These are phyloP conservation scores for Rhodofomes roseus DNA, from an alignment of 1,284 basidiomycete species.

Conservation along the genomic window DNA sequence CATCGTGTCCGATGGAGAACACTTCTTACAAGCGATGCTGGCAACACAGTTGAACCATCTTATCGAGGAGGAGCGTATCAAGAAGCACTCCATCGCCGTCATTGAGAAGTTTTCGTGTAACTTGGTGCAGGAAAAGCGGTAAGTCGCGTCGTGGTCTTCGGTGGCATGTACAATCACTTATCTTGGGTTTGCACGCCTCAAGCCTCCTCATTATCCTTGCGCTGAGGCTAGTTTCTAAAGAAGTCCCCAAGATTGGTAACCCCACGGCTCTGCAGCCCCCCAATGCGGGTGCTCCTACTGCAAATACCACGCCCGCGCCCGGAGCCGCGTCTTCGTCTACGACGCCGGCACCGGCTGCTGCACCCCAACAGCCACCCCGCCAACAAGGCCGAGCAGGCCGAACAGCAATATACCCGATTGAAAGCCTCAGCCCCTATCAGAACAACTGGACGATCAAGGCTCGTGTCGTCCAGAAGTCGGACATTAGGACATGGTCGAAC, in stretches of 20 bases:
- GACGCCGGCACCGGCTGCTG: constrained; percentile 10
- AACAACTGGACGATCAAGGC: constrained; percentile 99
- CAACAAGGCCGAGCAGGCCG: constrained; percentile 24
- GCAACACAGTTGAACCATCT: constrained; percentile 87
- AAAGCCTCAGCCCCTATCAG: constrained; percentile 94
- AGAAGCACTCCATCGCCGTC: constrained; percentile 71
- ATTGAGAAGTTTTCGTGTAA: constrained; percentile 84
- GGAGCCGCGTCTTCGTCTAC: constrained; percentile 12
- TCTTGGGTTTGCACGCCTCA: constrained; percentile 5
- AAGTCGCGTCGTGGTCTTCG: constrained; percentile 21
- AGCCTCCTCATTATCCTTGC: constrained; percentile 87
- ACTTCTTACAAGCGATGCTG: constrained; percentile 92
- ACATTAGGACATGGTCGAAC: constrained; percentile 90
- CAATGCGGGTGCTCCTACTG: constrained; percentile 20
- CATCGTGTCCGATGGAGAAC: constrained; percentile 76
- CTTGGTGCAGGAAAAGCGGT: constrained; percentile 82
- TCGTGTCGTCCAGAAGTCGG: constrained; percentile 87
- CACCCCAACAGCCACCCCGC: constrained; percentile 17
- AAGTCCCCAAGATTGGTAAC: constrained; percentile 72
- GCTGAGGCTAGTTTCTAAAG: constrained; percentile 53
- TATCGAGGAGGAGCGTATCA: constrained; percentile 67
- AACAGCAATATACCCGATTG: constrained; percentile 79
- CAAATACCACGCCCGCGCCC: constrained; percentile 23
- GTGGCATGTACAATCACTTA: neutral
- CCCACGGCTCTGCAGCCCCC: constrained; percentile 41